Evolutionary conservation across 2,329 filamentous ascomycete species (phyloP), one percentile per base, ranked within the genome.

Genomic region (Fusarium oxysporum): DNA sequence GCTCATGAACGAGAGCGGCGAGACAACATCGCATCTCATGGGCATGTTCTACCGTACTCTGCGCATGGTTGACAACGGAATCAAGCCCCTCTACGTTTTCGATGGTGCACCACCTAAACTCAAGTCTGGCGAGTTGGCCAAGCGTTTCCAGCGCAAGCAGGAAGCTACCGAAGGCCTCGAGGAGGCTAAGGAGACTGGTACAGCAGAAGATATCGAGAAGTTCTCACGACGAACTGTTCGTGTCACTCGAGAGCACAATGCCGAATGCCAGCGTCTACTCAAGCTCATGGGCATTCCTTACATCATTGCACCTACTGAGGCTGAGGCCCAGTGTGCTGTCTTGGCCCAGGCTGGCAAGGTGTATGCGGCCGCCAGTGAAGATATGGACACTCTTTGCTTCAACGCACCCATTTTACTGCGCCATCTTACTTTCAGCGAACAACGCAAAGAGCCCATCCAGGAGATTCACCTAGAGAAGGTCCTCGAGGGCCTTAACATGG

Each of bases 11-110:
- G 96, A 99, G 79, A 92, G 92, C 58, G 96, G 96, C 79, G 95
- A 98, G 83, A 99, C 96, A 4, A 99, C 96, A 2, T 99, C 96
- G 23, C 96, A 99, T 82, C 86, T 99, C 21, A 98, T 99, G 95
- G 96, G 96, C 80, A 96, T 99, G 91, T 99, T 99, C 86, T 99
- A 99, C 87, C 95, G 96, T 77, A 99, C 96, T 5, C 88, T 99
- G 11, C 95, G 96, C 77, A 98, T 99, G 85, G 94, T 98, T 79
- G 96, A 99, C 84, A 98, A 98, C 78, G 96, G 96, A 65, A 98
- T 99, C 86, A 99, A 99, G 82, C 96, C 96, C 3, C 89, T 99
- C 75, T 99, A 97, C 82, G 96, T 99, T 65, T 99, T 99, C 81
- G 96, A 99, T 78, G 96, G 96, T 65, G 95, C 95, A 14, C 96